Evolutionary conservation across 2,329 filamentous ascomycete species (phyloP).

Genomic region (Pyricularia sp.): DNA sequence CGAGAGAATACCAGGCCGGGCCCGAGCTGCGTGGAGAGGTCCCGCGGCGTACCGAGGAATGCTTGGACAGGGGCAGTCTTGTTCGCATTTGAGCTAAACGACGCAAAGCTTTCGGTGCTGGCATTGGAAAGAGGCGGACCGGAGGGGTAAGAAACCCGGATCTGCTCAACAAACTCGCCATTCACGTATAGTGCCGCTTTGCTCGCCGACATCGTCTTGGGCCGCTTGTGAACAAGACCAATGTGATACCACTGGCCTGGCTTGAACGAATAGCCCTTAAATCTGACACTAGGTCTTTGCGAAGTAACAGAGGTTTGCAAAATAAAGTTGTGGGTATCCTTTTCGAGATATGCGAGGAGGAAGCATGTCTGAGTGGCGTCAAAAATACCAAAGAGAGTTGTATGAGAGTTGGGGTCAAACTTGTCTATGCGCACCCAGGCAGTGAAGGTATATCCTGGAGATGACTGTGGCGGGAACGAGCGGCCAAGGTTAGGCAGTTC

Average conservation of each 20-base stretch:
- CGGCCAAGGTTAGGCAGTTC: conserved; percentile 82
- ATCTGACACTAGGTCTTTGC: conserved; percentile 79
- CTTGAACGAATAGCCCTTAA: conserved; percentile 73
- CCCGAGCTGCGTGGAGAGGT: conserved; percentile 69
- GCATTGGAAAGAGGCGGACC: conserved; percentile 55
- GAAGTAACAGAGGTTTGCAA: conserved; percentile 90
- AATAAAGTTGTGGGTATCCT: conserved; percentile 88
- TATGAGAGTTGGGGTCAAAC: conserved; percentile 79
- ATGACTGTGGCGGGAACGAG: conserved; percentile 70
- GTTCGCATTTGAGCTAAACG: conserved; percentile 48
- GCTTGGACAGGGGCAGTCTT: conserved; percentile 70
- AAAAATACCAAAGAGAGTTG: conserved; percentile 91
- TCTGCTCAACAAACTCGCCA: conserved; percentile 87
- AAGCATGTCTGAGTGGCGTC: conserved; percentile 91
- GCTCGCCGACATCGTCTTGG: conserved; percentile 64
- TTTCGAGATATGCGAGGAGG: conserved; percentile 85
- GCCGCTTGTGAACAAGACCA: conserved; percentile 73
- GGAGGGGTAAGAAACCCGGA: conserved; percentile 82
- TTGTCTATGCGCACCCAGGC: conserved; percentile 83
- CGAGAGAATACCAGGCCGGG: conserved; percentile 64
- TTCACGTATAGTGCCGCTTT: conserved; percentile 86
- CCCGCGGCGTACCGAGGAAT: conserved; percentile 86
- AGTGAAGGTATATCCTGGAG: conserved; percentile 80
- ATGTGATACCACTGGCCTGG: conserved; percentile 87
- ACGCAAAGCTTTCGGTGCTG: conserved; percentile 60